Conservation (phyloP, 108 stramenopile genomes). For the Parietichytrium sp. region DNA sequence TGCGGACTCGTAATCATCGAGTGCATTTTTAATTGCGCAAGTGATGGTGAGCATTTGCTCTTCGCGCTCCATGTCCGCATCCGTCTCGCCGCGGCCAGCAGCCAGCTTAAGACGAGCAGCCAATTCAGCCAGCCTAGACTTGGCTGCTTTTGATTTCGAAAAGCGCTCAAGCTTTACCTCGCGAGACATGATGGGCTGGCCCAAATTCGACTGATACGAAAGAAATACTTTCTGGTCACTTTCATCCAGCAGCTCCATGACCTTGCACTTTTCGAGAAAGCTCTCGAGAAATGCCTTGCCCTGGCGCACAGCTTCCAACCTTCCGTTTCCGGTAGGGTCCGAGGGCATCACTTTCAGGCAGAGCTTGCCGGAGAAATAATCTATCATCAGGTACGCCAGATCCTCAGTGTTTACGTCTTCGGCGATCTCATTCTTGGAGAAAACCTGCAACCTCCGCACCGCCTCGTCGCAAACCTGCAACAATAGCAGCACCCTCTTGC, state of each 20-base stretch:
- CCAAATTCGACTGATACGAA: background rate
- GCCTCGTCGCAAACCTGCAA: background rate
- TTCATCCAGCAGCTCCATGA: background rate
- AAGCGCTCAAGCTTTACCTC: slow-evolving; percentile 33
- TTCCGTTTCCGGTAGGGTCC: background rate
- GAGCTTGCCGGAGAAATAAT: slow-evolving; percentile 19
- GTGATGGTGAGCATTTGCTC: background rate
- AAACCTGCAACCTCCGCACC: background rate
- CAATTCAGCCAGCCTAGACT: background rate
- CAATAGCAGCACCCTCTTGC: background rate
- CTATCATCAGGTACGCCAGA: background rate
- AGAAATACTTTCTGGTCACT: background rate
- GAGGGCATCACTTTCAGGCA: background rate
- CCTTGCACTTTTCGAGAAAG: background rate
- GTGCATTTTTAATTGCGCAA: slow-evolving; percentile 36
- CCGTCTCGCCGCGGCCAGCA: background rate
- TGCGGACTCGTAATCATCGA: slow-evolving; percentile 10
- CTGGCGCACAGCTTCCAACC: background rate
- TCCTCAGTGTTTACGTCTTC: slow-evolving; percentile 39
- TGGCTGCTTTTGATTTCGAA: background rate
- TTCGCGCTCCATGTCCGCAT: slow-evolving; percentile 3
- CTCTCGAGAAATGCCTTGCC: background rate
- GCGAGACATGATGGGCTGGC: background rate
- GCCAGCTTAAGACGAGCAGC: background rate
- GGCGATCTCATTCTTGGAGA: background rate